Base-by-base conservation (phyloP, 2,329 filamentous ascomycete species). In the Nothophoma quercina region DNA sequence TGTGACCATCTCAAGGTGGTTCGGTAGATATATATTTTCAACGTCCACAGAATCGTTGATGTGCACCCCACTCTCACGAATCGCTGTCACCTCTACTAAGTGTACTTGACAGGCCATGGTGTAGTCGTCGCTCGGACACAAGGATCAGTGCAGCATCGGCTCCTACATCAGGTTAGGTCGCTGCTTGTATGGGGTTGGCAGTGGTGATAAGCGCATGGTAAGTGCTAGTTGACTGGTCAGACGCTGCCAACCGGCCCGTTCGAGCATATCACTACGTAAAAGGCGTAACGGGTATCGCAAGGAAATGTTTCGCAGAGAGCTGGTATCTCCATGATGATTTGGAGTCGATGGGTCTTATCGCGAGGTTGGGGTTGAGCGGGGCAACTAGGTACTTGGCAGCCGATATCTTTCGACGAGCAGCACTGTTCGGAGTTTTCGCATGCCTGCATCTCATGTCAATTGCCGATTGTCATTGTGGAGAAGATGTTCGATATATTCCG, bases 201-300 rank as follows among this genome's bases (percentile, higher is more conserved):
- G 22, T 12, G 10, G 33, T 35, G 55, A 58, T 55, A 55, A 50
- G 55, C 47, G 10, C 28, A 21, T 22, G 29, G 35, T 10, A 15
- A 15, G 25, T 19, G 21, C 23, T 9, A n/a, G 41, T 33, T 39
- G 38, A 57, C 26, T 51, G 42, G 55, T 45, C 50, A 39, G 5
- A 32, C 35, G 5, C 4, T 22, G 26, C 15, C 19, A 45, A 21
- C 12, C 40, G 40, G 40, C 45, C 35, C 29, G 35, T 46, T 42
- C n/a, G 29, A 42, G 28, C 36, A 29, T 30, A 33, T 38, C 40
- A 50, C 28, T 50, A 58, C 48, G 56, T 58, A 58, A 58, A 34
- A 28, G 46, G 42, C 42, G 40, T 30, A 28, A 41, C 29, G 10
- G 13, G n/a, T 38, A 38, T 49, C 36, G 42, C 15, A 38, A 48